Conservation (phyloP, 2,329 filamentous ascomycete genomes). For the Leptographium procerum region DNA sequence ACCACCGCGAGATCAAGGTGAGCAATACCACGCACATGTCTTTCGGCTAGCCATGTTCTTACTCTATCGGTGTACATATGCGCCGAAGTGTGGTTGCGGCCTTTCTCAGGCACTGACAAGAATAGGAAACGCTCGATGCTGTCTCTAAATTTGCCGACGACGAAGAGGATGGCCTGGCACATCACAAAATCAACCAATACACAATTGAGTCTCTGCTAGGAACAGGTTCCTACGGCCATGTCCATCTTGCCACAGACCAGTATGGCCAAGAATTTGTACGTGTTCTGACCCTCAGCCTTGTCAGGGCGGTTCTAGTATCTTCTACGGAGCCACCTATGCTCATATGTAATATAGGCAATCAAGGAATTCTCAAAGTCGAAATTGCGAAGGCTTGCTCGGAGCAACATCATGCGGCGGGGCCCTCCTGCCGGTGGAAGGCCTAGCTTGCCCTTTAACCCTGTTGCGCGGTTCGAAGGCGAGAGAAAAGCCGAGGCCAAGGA, state of each 20-base stretch:
- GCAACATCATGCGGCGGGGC: slow-evolving; percentile 59
- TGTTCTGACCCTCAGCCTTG: not conserved
- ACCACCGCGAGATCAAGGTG: slow-evolving; percentile 48
- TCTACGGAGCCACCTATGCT: slow-evolving; percentile 8
- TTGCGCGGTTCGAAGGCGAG: slow-evolving; percentile 18
- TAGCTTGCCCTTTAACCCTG: slow-evolving; percentile 20
- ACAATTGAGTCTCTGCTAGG: slow-evolving; percentile 90
- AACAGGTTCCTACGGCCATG: slow-evolving; percentile 88
- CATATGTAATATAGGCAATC: slow-evolving; percentile 52
- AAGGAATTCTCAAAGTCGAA: slow-evolving; percentile 96
- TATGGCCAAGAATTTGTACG: slow-evolving; percentile 87
- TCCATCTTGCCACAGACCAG: slow-evolving; percentile 82
- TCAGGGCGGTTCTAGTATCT: not conserved
- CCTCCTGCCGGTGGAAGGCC: slow-evolving; percentile 40
- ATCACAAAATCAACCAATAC: slow-evolving; percentile 92
- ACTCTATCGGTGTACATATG: too few species aligned
- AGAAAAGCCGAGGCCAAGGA: slow-evolving; percentile 52
- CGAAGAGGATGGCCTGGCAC: slow-evolving; percentile 66
- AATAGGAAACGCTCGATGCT: slow-evolving; percentile 81
- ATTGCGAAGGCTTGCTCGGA: slow-evolving; percentile 80
- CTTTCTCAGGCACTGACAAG: not conserved
- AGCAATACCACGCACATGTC: slow-evolving; percentile 8
- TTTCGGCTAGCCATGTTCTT: not conserved
- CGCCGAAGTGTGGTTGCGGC: too few species aligned
- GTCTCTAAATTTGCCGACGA: slow-evolving; percentile 78